Percentiles rank a stretch among this genome's conserved stretches.
phyloP scores from a whole-genome alignment of 2,329 filamentous ascomycete species.

The Orbilia javanica region DNA sequence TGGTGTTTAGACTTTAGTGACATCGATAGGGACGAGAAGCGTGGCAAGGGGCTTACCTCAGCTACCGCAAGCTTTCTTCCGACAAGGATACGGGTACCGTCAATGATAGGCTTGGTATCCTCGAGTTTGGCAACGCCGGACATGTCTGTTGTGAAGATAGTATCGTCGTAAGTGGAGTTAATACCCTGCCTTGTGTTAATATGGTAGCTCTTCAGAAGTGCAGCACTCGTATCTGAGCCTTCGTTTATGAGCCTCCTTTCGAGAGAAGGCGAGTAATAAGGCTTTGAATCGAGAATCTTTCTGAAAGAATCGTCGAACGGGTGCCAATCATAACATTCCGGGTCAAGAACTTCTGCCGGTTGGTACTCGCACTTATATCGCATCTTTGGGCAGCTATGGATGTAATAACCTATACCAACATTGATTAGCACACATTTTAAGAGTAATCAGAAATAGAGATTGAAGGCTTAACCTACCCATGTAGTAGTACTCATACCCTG shows the following conservation, averaged over 20 bases:
- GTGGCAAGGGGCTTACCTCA: conserved; percentile 60
- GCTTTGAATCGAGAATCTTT: conserved; percentile 69
- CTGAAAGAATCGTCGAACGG: conserved; percentile 70
- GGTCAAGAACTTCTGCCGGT: conserved; percentile 80
- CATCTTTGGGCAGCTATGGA: conserved; percentile 85
- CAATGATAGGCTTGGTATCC: conserved; percentile 23
- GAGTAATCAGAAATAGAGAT: background rate
- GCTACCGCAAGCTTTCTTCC: conserved; percentile 61
- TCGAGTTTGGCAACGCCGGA: conserved; percentile 30
- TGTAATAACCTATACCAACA: conserved; percentile 76
- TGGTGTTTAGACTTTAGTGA: conserved; percentile 66
- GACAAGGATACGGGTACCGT: conserved; percentile 21
- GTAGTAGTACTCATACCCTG: conserved; percentile 81
- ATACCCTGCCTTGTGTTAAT: conserved; percentile 33
- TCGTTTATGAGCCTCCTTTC: conserved; percentile 63
- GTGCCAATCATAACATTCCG: conserved; percentile 75
- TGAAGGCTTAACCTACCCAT: conserved; percentile 66
- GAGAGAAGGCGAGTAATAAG: conserved; percentile 68
- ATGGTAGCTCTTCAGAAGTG: conserved; percentile 58
- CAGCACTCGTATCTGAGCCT: conserved; percentile 62
- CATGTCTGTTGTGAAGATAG: conserved; percentile 47
- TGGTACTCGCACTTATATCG: conserved; percentile 84
- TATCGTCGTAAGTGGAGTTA: background rate
- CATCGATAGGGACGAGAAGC: conserved; percentile 52
- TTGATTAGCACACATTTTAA: conserved; percentile 5